Conservation (phyloP, 192 early-diverging fungal genomes). For the Allomyces javanicus region DNA sequence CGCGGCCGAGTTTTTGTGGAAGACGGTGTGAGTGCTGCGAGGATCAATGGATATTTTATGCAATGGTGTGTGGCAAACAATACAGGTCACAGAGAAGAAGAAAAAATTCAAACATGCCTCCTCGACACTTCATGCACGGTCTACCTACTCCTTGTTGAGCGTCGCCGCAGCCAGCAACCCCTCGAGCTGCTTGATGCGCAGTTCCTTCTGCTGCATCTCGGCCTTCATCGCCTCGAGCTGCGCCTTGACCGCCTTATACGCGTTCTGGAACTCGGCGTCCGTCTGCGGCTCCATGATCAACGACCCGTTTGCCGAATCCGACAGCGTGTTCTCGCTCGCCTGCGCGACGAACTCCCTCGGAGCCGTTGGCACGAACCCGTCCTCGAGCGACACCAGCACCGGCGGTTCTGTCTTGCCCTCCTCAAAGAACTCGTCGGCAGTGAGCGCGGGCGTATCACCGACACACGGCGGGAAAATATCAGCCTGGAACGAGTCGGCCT, state of each 20-base stretch:
- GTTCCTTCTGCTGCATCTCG: conserved; percentile 42
- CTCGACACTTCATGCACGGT: no score
- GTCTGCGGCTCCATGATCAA: conserved; percentile 14
- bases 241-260: conserved; percentile 47
- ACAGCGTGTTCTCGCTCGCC: no score
- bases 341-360: neutral
- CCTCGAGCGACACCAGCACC: neutral
- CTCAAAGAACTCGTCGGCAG: conserved; percentile 74
- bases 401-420: neutral
- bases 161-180: conserved; percentile 25
- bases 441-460: conserved; percentile 59
- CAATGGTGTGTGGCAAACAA: no score
- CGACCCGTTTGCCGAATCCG: neutral
- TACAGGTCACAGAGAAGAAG: no score
- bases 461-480: conserved; percentile 82
- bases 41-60: no score
- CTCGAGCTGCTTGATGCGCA: conserved; percentile 60
- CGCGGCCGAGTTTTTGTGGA: no score
- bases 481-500: conserved; percentile 89
- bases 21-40: no score
- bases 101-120: no score
- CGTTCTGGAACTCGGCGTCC: conserved; percentile 59
- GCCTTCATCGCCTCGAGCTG: conserved; percentile 71
- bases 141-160: no score
- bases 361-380: neutral